These are phyloP conservation scores for Macroventuria anomochaeta DNA, from an alignment of 2,329 filamentous ascomycete genomes.

Conservation along the genomic window DNA sequence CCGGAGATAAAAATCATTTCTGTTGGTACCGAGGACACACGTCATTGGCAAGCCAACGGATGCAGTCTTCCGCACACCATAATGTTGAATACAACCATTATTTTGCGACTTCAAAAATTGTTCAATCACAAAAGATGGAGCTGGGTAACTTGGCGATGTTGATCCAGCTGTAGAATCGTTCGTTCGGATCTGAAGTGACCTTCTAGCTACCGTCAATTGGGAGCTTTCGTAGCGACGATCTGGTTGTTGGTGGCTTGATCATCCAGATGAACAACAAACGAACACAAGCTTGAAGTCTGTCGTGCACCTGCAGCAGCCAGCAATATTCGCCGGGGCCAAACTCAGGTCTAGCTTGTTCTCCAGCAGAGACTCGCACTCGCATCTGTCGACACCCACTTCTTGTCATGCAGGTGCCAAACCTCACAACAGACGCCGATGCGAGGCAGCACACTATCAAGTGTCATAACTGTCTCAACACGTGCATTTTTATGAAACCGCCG, in stretches of 20 bases:
- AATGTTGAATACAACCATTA: neutral
- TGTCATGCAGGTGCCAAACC: slow-evolving; percentile 3
- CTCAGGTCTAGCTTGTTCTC: neutral
- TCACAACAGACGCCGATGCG: neutral
- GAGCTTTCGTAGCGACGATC: neutral
- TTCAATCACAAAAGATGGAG: neutral
- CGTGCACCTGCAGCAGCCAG: neutral
- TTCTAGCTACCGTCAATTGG: neutral
- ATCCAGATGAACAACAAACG: neutral
- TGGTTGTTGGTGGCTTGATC: slow-evolving; percentile 2
- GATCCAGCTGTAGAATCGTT: neutral
- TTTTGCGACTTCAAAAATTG: neutral
- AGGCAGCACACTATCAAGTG: slow-evolving; percentile 7
- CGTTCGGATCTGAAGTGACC: neutral
- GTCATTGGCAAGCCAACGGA: slow-evolving; percentile 3
- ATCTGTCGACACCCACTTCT: slow-evolving; percentile 5
- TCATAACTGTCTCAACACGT: slow-evolving; percentile 14
- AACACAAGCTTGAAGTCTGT: neutral
- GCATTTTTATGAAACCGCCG: slow-evolving; percentile 10
- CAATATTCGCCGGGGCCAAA: neutral
- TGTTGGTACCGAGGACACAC: neutral
- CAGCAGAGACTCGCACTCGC: neutral
- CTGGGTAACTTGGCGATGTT: neutral
- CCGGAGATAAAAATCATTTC: neutral
- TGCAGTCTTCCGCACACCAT: neutral